Percentiles rank a stretch among this genome's conserved stretches.
Evolutionary conservation across 495 filamentous ascomycete genomes (phyloP).

Genomic region (Trypethelium eluteriae): DNA sequence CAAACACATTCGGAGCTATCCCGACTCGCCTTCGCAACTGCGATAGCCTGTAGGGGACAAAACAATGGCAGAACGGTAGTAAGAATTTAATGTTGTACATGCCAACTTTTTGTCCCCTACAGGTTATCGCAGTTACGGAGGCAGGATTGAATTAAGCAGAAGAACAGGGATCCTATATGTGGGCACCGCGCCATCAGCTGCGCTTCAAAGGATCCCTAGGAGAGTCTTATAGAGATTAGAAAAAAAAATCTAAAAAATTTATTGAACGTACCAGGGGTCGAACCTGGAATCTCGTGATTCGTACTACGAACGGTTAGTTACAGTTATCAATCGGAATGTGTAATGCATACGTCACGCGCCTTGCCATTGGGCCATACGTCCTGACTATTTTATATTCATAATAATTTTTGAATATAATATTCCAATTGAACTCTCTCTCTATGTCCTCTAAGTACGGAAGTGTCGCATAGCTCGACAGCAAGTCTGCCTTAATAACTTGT

Average conservation of each 20-base stretch:
- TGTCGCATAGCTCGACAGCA: background rate
- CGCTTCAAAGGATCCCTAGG: no score
- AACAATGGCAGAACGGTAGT: no score
- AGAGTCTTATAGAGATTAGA: background rate
- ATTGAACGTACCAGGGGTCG: constrained; percentile 27
- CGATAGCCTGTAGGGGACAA: no score
- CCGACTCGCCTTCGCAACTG: no score
- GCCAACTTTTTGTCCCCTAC: no score
- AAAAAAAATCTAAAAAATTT: background rate
- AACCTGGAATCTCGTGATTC: constrained; percentile 4
- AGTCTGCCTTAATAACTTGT: background rate
- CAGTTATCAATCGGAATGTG: background rate
- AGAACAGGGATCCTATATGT: no score
- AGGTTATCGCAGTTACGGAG: no score
- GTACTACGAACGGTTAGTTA: background rate
- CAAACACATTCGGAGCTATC: no score
- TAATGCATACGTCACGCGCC: constrained; percentile 1
- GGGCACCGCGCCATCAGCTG: no score
- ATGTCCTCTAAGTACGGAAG: background rate
- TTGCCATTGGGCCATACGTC: constrained; percentile 9
- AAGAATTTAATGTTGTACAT: no score
- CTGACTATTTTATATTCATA: background rate
- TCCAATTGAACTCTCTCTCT: background rate
- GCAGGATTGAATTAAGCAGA: no score
- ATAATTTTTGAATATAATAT: background rate